Conservation (phyloP, 1,284 basidiomycete species). For the Ceratobasidium sp. region DNA sequence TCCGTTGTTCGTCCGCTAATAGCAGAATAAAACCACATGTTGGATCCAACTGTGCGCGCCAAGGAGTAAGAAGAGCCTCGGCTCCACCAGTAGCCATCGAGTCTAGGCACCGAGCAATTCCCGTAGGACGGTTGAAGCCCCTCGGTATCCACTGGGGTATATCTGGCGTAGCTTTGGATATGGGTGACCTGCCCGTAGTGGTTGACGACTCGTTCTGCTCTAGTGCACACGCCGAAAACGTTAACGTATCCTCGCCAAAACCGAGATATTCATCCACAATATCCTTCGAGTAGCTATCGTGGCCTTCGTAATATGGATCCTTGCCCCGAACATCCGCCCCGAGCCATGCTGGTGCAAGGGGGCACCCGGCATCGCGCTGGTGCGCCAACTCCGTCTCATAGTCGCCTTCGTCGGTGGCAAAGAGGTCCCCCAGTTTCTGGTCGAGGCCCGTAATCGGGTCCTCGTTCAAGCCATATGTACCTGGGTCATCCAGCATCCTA, state of each 20-base stretch:
- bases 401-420: not conserved
- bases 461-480: not conserved
- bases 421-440: not conserved
- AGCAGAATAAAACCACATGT: not conserved
- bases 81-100: not conserved
- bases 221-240: not conserved
- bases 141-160: not conserved
- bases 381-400: not conserved
- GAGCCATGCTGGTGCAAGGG: not conserved
- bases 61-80: conserved; percentile 9
- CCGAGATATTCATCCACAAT: conserved; percentile 17
- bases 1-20: not conserved
- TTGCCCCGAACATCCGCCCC: not conserved
- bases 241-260: not conserved
- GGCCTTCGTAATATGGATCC: not conserved
- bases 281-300: not conserved
- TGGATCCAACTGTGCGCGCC: conserved; percentile 7
- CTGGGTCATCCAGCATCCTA: conserved; percentile 7
- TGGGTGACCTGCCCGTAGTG: not conserved
- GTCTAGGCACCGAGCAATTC: not conserved
- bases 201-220: not conserved
- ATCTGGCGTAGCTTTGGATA: not conserved
- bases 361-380: not conserved
- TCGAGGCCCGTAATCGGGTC: not conserved
- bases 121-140: not conserved